Conservation (phyloP, 768 basidiomycete species). For the Rhodosporidiobolus odoratus region DNA sequence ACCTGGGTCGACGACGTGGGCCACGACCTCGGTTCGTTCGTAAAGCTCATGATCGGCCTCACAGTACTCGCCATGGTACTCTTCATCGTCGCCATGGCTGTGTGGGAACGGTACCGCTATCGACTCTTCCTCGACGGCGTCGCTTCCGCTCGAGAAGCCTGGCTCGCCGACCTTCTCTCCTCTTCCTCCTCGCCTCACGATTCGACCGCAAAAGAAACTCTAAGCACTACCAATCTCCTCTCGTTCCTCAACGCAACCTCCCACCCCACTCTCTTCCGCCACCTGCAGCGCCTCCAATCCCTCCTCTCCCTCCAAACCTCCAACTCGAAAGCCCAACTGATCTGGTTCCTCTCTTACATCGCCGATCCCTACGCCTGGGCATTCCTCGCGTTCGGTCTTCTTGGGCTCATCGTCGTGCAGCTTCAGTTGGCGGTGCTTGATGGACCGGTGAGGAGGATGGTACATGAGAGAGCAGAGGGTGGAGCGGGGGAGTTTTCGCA, state of each 20-base stretch:
- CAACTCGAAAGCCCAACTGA: conserved; percentile 61
- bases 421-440: conserved; percentile 75
- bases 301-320: conserved; percentile 56
- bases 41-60: conserved; percentile 72
- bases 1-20: conserved; percentile 81
- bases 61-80: conserved; percentile 66
- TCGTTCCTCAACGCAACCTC: conserved; percentile 63
- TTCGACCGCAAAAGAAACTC: neutral
- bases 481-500: conserved; percentile 63
- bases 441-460: conserved; percentile 63
- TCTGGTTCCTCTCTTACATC: conserved; percentile 87
- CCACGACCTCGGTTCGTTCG: conserved; percentile 67
- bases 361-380: conserved; percentile 86
- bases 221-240: conserved; percentile 56
- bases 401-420: conserved; percentile 79
- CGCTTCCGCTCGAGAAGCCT: conserved; percentile 66
- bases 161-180: conserved; percentile 60
- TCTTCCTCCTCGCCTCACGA: neutral
- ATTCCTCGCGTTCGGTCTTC: conserved; percentile 85
- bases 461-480: conserved; percentile 58
- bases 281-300: conserved; percentile 56
- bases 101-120: conserved; percentile 88
- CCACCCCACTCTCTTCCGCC: conserved; percentile 68
- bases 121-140: conserved; percentile 62
- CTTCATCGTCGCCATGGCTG: conserved; percentile 65